Evolutionary conservation across 2,329 filamentous ascomycete genomes (phyloP), one percentile per base, ranked within the genome.

Genomic region (Penicillium hordei): DNA sequence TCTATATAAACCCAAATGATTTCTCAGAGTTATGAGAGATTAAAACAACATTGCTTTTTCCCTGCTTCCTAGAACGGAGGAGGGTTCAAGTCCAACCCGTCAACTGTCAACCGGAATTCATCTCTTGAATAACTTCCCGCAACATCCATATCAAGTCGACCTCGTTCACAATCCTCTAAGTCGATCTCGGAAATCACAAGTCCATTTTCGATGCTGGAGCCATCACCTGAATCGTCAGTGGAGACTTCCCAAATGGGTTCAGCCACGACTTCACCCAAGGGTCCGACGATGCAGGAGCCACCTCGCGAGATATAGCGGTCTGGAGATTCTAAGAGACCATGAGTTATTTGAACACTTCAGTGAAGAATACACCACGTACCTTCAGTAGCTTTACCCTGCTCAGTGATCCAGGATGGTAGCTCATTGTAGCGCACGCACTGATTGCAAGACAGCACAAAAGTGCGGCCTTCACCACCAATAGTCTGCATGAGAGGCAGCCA

Each of bases 401-500:
- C 71, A 0, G 73, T 79, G 31, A 88, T 82, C 85, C 84, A 88
- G 5, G 68, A 70, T 0, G 85, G 86, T 2, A 87, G 70, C 59
- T 87, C 77, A 45, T 79, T 82, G 62, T 77, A 80, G 60, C 81
- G 83, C 4, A 90, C 83, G 69, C 89, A 93, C 80, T 95, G 93
- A 73, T 96, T 96, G 44, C 90, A 87, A 69, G 86, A 91, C 4
- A 97, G 78, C 19, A 97, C 92, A 65, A 95, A 93, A 65, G 90
- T 90, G 21, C 93, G 82, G 0, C 92, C 90, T 74, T 97, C 93
- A 52, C 85, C 82, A 3, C 86, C 92, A 7, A 94, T 81, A 0
- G 92, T 96, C 51, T 88, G 83, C 86, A 96, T 89, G n/a, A 95
- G 78, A 0, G 86, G 78, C 25, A 90, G 76, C 93, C 93, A 97